A percentile compares a stretch with the other conserved stretches of the same genome.
Conservation (phyloP, 352 stramenopile species). For the Blastocystis sp. region DNA sequence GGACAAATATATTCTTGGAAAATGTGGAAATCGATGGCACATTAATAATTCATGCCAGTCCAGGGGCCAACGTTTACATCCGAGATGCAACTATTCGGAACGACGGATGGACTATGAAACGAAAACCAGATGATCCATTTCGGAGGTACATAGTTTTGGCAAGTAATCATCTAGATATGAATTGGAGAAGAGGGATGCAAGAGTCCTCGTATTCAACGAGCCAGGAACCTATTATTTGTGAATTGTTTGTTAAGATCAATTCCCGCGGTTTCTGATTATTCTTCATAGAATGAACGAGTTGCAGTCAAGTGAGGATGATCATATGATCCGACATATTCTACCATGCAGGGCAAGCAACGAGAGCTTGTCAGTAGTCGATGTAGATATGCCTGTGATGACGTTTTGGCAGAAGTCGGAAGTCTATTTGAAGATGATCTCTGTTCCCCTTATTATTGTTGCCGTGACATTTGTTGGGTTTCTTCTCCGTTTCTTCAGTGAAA, state of each 20-base stretch:
- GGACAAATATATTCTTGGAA: neutral
- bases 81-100: constrained; percentile 22
- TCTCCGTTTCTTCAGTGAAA: constrained; percentile 45
- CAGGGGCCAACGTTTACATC: neutral
- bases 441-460: constrained; percentile 31
- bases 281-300: neutral
- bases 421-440: constrained; percentile 42
- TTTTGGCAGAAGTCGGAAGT: constrained; percentile 56
- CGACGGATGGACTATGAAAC: neutral
- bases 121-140: neutral
- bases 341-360: neutral
- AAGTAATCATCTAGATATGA: neutral
- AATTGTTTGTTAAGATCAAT: neutral
- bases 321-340: neutral
- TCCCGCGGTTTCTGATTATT: neutral
- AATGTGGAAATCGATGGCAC: neutral
- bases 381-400: neutral
- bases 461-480: constrained; percentile 47
- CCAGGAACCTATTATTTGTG: neutral
- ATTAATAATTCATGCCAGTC: neutral
- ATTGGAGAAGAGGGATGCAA: neutral
- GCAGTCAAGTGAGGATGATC: neutral
- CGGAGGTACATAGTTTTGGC: neutral
- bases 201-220: neutral
- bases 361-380: neutral